Evolutionary conservation across 805 yeast genomes (phyloP).

Genomic region (Starmera dryadoides): DNA sequence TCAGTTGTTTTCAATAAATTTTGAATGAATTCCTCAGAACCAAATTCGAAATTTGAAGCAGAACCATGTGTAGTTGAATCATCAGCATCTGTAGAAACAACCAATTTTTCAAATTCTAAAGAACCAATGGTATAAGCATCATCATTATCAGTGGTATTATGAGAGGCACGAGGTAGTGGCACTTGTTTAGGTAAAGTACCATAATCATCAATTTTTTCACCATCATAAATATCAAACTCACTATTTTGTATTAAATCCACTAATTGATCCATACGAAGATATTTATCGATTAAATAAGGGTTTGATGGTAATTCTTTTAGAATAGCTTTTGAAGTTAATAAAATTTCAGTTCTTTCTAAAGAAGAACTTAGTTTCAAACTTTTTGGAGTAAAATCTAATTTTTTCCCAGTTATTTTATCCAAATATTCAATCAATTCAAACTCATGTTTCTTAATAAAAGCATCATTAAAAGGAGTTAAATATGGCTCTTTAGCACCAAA

Average conservation of each 20-base stretch:
- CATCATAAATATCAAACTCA: background rate
- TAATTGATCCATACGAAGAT: constrained; percentile 51
- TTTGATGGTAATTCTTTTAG: constrained; percentile 58
- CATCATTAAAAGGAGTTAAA: constrained; percentile 56
- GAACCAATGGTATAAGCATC: constrained; percentile 22
- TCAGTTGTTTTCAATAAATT: constrained; percentile 25
- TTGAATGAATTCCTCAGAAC: constrained; percentile 53
- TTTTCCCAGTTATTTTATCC: constrained; percentile 63
- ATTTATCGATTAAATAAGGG: constrained; percentile 64
- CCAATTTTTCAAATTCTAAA: constrained; percentile 26
- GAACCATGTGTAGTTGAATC: background rate
- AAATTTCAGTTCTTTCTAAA: constrained; percentile 45
- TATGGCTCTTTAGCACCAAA: constrained; percentile 85
- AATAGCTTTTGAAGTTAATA: constrained; percentile 43
- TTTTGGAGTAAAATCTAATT: constrained; percentile 57
- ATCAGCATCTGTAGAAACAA: constrained; percentile 13
- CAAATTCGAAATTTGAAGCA: constrained; percentile 37
- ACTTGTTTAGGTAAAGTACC: constrained; percentile 8
- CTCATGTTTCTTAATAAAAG: constrained; percentile 51
- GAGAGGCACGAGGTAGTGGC: background rate
- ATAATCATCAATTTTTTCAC: constrained; percentile 13
- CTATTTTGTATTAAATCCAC: constrained; percentile 33
- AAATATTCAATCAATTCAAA: constrained; percentile 60
- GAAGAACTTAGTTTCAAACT: constrained; percentile 48
- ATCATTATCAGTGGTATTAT: background rate